These are phyloP conservation scores for Chaetothyriales sp. DNA, from an alignment of 2,329 filamentous ascomycete species.

Conservation along the genomic window DNA sequence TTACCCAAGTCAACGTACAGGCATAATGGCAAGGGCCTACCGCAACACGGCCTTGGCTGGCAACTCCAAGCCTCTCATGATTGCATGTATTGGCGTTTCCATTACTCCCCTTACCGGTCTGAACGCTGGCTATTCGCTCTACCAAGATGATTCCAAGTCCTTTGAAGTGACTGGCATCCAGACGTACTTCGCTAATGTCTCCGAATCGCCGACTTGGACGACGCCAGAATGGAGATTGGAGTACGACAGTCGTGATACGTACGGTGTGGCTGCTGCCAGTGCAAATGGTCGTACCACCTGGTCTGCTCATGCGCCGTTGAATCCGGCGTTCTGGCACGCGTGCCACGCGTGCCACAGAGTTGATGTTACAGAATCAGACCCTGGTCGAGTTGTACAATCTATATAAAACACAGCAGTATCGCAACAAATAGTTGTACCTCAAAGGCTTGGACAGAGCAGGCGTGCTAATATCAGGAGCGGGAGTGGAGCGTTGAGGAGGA, in stretches of 20 bases:
- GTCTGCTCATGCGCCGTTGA: too few relatives aligned
- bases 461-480: too few relatives aligned
- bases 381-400: too few relatives aligned
- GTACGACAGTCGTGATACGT: too few relatives aligned
- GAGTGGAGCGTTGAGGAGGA: too few relatives aligned
- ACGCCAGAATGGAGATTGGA: constrained; percentile 21
- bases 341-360: constrained; percentile 11
- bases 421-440: too few relatives aligned
- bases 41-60: not conserved
- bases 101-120: constrained; percentile 20
- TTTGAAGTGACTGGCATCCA: constrained; percentile 20
- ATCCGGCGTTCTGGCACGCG: constrained; percentile 12
- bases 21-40: not conserved
- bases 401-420: too few relatives aligned
- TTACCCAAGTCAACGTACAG: constrained; percentile 8
- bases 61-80: constrained; percentile 12
- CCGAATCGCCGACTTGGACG: constrained; percentile 19
- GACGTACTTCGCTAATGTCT: constrained; percentile 22
- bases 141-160: constrained; percentile 18
- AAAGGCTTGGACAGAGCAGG: too few relatives aligned
- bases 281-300: too few relatives aligned
- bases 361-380: too few relatives aligned
- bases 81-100: constrained; percentile 20
- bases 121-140: constrained; percentile 20
- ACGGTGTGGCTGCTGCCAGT: too few relatives aligned